Base-by-base conservation (phyloP, 345 rosid genomes). In the Sonneratia caseolaris region DNA sequence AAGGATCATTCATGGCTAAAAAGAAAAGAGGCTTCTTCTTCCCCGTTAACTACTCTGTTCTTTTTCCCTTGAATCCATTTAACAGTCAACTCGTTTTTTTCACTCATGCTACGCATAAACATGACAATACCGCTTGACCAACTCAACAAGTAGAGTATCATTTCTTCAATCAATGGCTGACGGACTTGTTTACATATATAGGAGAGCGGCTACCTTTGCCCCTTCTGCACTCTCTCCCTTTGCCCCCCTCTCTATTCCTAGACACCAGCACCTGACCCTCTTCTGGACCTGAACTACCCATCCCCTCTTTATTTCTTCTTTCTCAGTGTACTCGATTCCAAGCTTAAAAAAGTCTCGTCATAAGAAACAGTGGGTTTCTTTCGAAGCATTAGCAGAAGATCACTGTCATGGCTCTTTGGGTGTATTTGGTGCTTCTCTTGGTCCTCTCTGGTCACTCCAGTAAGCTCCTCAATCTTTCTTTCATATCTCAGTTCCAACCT, bases 361-460 rank as follows among this genome's bases (percentile, higher is more conserved):
- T 47, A 9, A 9, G 3, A 62, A 24, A 47, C 51, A 12, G 38
- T 62, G 37, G 2, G 66, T 62, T 3, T 14, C 38, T 62, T 62
- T 32, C 27, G 38, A 62, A 62, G 37, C 66, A 27, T 27, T 24
- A 27, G 66, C 66, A 27, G 66, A 62, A 62, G 37, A 35, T 62
- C 66, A 27, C 66, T 35, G 45, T 42, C 53, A 68, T 42, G 70
- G 32, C 70, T 48, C 5, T 45, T 40, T 42, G 36, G 35, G 55
- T 27, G 36, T 69, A 66, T 74, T 70, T 89, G 65, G 72, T 83
- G 78, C 83, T 93, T 70, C 71, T 91, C 77, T 68, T 81, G 73
- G 82, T 90, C 79, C 69, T 89, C 76, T 47, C 81, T 66, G 89
- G 85, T 64, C 83, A 81, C 76, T 86, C 96, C 83, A 81, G 98